Conservation (phyloP, 768 basidiomycete genomes). For the Mrakia frigida region DNA sequence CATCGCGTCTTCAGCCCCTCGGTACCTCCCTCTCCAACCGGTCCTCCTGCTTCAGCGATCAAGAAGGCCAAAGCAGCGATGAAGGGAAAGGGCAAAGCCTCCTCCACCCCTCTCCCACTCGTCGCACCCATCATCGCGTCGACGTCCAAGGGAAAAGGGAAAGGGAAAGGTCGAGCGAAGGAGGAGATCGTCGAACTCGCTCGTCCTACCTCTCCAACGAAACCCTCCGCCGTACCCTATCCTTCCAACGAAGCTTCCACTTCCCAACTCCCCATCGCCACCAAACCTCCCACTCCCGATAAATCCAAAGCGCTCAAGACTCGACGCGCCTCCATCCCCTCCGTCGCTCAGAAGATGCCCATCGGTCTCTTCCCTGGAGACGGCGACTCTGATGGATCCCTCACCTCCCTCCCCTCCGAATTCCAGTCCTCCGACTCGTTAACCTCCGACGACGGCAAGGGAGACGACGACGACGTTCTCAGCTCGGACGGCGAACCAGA, state of each 20-base stretch:
- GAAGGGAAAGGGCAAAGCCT: constrained; percentile 12
- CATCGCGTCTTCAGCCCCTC: constrained; percentile 21
- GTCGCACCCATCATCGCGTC: background rate
- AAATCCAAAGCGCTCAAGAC: background rate
- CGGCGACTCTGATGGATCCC: constrained; percentile 9
- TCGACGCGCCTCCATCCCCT: background rate
- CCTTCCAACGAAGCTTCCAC: background rate
- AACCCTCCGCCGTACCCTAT: background rate
- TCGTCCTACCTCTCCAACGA: background rate
- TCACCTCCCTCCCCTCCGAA: constrained; percentile 24
- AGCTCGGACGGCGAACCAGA: background rate
- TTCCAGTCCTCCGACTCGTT: constrained; percentile 15
- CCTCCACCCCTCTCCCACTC: background rate
- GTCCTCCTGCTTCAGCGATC: background rate
- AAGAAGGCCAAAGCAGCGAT: constrained; percentile 9
- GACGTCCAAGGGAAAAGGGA: constrained; percentile 7
- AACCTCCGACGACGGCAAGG: background rate
- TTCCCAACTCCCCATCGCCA: background rate
- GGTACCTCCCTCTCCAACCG: background rate
- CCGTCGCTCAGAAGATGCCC: background rate
- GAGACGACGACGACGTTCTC: background rate
- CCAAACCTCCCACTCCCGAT: background rate
- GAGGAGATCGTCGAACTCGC: background rate
- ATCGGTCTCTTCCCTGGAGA: background rate
- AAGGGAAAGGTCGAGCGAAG: constrained; percentile 13